A percentile compares a stretch with the other conserved stretches of the same genome.
These are phyloP conservation scores for Aspergillus melleus DNA, from an alignment of 2,329 filamentous ascomycete species.

Conservation along the genomic window DNA sequence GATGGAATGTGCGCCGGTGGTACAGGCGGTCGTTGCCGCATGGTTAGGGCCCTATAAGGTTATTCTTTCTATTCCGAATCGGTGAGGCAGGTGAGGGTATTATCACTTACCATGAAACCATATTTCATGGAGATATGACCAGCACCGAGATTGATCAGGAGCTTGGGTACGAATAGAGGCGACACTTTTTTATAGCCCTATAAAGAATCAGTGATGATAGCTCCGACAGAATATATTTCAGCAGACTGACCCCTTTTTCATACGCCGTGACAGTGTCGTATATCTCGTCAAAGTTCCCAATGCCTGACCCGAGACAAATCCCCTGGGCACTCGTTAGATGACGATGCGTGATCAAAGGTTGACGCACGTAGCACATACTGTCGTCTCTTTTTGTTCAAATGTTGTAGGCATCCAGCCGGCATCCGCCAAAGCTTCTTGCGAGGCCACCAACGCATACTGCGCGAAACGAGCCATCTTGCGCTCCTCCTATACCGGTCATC, in stretches of 20 bases:
- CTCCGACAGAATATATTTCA: neutral
- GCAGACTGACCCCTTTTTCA: slow-evolving; percentile 63
- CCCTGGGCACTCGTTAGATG: slow-evolving; percentile 53
- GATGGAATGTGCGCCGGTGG: slow-evolving; percentile 90
- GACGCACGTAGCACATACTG: slow-evolving; percentile 52
- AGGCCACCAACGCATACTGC: slow-evolving; percentile 85
- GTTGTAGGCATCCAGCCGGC: slow-evolving; percentile 69
- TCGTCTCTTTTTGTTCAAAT: slow-evolving; percentile 67
- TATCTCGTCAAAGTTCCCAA: slow-evolving; percentile 89
- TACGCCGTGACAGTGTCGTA: slow-evolving; percentile 81
- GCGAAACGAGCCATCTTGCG: slow-evolving; percentile 88
- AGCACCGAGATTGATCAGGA: slow-evolving; percentile 92
- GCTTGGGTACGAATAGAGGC: slow-evolving; percentile 86
- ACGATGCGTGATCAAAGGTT: neutral
- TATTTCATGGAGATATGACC: slow-evolving; percentile 93
- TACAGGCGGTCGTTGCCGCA: slow-evolving; percentile 89
- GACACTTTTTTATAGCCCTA: slow-evolving; percentile 92
- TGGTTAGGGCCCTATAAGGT: slow-evolving; percentile 77
- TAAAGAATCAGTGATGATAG: slow-evolving; percentile 11
- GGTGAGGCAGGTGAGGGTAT: slow-evolving; percentile 10
- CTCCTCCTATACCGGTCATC: slow-evolving; percentile 50
- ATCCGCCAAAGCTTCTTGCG: slow-evolving; percentile 81
- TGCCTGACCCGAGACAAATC: slow-evolving; percentile 90
- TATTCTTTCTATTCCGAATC: neutral
- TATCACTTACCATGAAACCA: slow-evolving; percentile 62